These are phyloP conservation scores for Cutaneotrichosporon dermatis DNA, from an alignment of 1,284 basidiomycete genomes.

Conservation along the genomic window DNA sequence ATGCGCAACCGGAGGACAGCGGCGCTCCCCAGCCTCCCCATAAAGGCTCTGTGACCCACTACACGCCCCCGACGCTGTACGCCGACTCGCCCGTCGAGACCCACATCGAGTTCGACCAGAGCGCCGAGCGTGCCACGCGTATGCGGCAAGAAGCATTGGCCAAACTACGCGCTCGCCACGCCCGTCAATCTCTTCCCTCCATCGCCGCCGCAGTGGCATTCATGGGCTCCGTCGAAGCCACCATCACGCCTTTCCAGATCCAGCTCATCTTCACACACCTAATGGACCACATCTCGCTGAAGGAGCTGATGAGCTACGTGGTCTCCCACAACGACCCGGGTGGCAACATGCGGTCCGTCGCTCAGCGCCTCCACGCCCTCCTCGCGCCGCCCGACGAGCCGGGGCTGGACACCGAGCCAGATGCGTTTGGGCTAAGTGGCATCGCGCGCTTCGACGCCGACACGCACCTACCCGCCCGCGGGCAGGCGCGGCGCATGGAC, in stretches of 20 bases:
- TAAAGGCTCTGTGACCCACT: not conserved
- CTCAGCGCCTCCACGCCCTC: not conserved
- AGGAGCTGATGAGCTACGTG: not conserved
- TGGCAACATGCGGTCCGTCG: not conserved
- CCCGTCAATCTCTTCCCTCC: not conserved
- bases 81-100: constrained; percentile 1
- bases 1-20: too few species aligned
- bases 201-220: not conserved
- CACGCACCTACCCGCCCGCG: not conserved
- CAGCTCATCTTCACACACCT: constrained; percentile 1
- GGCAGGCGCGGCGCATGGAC: not conserved
- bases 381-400: not conserved
- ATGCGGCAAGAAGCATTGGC: not conserved
- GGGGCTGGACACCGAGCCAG: not conserved
- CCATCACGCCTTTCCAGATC: not conserved
- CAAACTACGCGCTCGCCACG: not conserved
- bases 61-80: constrained; percentile 1
- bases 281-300: not conserved
- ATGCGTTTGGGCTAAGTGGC: not conserved
- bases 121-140: not conserved
- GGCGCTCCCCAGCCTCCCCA: too few species aligned
- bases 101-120: not conserved
- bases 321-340: not conserved
- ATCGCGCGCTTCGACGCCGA: not conserved
- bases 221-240: not conserved